Evolutionary conservation across 805 yeast genomes (phyloP).

Genomic region (Pichia heedii): DNA sequence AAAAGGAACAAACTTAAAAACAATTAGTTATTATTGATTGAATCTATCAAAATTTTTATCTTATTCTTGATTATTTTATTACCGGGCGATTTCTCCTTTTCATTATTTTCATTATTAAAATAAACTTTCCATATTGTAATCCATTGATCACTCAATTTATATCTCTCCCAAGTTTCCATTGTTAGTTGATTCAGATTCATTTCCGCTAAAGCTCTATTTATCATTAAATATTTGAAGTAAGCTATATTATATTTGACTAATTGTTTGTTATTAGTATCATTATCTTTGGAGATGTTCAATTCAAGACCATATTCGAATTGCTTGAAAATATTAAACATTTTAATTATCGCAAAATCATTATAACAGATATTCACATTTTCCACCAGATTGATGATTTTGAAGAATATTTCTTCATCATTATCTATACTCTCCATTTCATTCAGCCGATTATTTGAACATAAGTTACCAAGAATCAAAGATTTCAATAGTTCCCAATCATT

Average conservation of each 20-base stretch:
- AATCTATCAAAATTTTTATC: background rate
- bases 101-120: background rate
- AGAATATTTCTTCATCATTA: background rate
- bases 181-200: conserved; percentile 2
- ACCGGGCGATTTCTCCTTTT: conserved; percentile 1
- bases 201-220: conserved; percentile 3
- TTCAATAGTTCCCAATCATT: background rate
- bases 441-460: background rate
- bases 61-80: background rate
- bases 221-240: conserved; percentile 1
- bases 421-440: background rate
- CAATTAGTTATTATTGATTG: background rate
- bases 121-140: conserved; percentile 7
- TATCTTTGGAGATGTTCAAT: background rate
- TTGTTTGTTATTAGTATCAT: background rate
- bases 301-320: conserved; percentile 7
- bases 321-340: conserved; percentile 2
- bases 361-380: background rate
- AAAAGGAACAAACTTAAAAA: background rate
- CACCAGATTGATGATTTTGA: background rate
- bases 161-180: background rate
- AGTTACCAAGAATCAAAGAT: background rate
- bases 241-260: background rate
- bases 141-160: conserved; percentile 7
- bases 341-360: background rate